These are phyloP conservation scores for Fusarium tricinctum DNA, from an alignment of 2,329 filamentous ascomycete genomes.

Conservation along the genomic window DNA sequence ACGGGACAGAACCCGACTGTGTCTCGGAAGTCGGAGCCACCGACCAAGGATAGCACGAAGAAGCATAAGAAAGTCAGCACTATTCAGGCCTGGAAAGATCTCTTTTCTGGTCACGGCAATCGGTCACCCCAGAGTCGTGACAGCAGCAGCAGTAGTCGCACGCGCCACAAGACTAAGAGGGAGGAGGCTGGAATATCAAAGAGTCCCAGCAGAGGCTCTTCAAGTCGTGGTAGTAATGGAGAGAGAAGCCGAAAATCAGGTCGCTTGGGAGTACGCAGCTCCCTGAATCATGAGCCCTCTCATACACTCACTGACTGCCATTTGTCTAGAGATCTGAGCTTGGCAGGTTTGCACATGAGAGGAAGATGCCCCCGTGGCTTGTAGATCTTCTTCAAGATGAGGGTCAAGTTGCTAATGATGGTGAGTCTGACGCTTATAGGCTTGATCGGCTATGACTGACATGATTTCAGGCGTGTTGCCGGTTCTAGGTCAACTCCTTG, in stretches of 20 bases:
- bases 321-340: constrained; percentile 70
- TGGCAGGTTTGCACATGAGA: constrained; percentile 79
- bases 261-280: constrained; percentile 41
- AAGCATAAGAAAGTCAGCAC: constrained; percentile 35
- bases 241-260: constrained; percentile 24
- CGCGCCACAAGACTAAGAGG: constrained; percentile 46
- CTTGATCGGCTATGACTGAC: constrained; percentile 9
- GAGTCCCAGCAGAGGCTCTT: constrained; percentile 10
- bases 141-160: constrained; percentile 37
- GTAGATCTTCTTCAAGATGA: constrained; percentile 72
- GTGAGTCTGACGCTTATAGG: constrained; percentile 52
- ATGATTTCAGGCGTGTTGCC: constrained; percentile 67
- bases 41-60: constrained; percentile 24
- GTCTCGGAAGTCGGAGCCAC: constrained; percentile 20
- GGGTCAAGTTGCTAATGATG: constrained; percentile 67
- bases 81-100: constrained; percentile 45
- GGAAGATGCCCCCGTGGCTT: constrained; percentile 80
- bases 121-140: constrained; percentile 25
- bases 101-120: constrained; percentile 33
- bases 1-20: constrained; percentile 13
- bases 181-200: constrained; percentile 29
- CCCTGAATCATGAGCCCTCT: background rate
- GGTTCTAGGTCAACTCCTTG: constrained; percentile 72
- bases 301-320: constrained; percentile 10
- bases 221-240: constrained; percentile 11